Percentiles rank a stretch among this genome's conserved stretches.
These are phyloP conservation scores for Vitis labrusca DNA, from an alignment of 164 flowering plant species.

Conservation along the genomic window DNA sequence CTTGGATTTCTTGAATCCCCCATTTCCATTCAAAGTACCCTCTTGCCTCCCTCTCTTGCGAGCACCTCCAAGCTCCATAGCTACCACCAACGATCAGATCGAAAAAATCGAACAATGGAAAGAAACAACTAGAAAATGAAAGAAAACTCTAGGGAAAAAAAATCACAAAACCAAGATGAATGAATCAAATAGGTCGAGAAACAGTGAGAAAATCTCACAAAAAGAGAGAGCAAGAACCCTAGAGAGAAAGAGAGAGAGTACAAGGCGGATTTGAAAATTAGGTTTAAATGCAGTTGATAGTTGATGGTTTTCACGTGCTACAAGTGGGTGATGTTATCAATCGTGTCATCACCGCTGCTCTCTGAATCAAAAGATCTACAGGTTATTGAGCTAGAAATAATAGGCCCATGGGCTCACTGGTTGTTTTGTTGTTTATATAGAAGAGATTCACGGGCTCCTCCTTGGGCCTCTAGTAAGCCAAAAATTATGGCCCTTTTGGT, in stretches of 20 bases:
- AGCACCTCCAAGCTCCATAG: conserved; percentile 42
- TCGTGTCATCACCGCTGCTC: not conserved
- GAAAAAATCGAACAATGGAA: not conserved
- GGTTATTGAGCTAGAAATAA: no score
- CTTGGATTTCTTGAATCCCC: conserved; percentile 43
- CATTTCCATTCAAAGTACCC: conserved; percentile 50
- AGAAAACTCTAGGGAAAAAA: conserved; percentile 13
- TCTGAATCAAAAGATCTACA: no score
- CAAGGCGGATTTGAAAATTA: conserved; percentile 11
- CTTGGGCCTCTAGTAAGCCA: no score
- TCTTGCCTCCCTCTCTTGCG: conserved; percentile 47
- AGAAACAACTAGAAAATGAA: not conserved
- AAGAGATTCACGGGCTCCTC: no score
- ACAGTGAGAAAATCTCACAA: not conserved
- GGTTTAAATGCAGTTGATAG: conserved; percentile 12
- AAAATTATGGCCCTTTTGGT: no score
- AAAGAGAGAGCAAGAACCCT: not conserved
- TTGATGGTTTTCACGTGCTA: no score
- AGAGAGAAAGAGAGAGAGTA: not conserved
- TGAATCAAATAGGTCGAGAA: not conserved
- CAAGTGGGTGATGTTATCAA: not conserved
- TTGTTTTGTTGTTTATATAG: no score
- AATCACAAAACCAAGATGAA: not conserved
- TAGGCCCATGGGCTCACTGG: no score
- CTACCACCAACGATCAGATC: not conserved